Conservation (phyloP, 225 moss, liverwort and hornwort genomes). For the Polytrichum formosum region DNA sequence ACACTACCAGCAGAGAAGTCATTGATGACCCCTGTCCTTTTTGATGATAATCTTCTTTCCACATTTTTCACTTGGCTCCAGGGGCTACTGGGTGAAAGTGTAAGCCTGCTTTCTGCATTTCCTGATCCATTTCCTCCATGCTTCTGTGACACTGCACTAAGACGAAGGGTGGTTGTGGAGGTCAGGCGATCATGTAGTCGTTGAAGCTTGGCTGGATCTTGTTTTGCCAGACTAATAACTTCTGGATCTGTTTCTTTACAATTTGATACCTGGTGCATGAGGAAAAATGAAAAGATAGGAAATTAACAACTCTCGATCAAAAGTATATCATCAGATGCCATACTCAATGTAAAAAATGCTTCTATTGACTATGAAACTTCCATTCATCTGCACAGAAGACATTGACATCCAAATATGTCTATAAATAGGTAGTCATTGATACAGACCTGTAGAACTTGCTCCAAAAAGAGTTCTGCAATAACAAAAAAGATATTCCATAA, state of each 20-base stretch:
- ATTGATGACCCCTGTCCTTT: slow-evolving; percentile 22
- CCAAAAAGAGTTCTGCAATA: slow-evolving; percentile 70
- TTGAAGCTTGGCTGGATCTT: slow-evolving; percentile 74
- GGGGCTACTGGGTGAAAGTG: slow-evolving; percentile 67
- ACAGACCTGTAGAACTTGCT: slow-evolving; percentile 69
- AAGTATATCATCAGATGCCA: background rate
- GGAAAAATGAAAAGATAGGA: slow-evolving; percentile 1
- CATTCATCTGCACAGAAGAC: too few relatives aligned
- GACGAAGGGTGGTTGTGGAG: slow-evolving; percentile 43
- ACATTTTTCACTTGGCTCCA: slow-evolving; percentile 72
- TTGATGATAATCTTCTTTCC: slow-evolving; percentile 34
- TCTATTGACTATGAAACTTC: background rate
- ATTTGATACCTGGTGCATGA: slow-evolving; percentile 50
- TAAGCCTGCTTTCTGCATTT: slow-evolving; percentile 49
- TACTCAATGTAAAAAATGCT: background rate
- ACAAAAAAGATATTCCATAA: slow-evolving; percentile 1
- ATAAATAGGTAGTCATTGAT: too few relatives aligned
- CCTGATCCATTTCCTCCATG: slow-evolving; percentile 38
- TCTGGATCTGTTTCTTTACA: slow-evolving; percentile 74
- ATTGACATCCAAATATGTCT: background rate
- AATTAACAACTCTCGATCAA: background rate
- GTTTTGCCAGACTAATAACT: slow-evolving; percentile 56
- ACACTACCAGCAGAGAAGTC: slow-evolving; percentile 27
- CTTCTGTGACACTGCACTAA: slow-evolving; percentile 41
- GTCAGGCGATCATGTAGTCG: slow-evolving; percentile 68